Evolutionary conservation across 495 filamentous ascomycete species (phyloP).

Genomic region (Neurospora hispaniola): DNA sequence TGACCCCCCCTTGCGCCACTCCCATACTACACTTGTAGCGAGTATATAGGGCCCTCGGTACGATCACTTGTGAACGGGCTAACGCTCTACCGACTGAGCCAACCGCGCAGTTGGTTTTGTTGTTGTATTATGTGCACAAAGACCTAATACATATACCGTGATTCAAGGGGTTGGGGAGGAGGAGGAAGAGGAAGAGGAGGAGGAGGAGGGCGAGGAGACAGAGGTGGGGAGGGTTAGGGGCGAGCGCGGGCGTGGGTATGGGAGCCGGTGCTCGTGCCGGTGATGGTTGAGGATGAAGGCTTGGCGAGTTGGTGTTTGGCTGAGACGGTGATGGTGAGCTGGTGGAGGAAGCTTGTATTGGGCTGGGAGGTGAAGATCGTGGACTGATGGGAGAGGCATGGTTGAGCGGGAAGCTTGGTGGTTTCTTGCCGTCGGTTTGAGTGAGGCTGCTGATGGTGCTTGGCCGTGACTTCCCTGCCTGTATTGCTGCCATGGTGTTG

Average conservation of each 20-base stretch:
- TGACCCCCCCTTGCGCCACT: neutral
- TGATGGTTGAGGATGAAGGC: neutral
- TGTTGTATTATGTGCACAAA: neutral
- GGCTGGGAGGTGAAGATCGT: neutral
- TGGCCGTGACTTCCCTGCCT: neutral
- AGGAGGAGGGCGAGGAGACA: neutral
- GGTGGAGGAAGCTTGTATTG: neutral
- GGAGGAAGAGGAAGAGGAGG: neutral
- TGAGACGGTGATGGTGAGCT: neutral
- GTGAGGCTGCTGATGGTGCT: neutral
- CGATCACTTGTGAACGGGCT: neutral
- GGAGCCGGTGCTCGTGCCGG: neutral
- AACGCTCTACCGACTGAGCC: neutral
- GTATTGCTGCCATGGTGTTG: neutral
- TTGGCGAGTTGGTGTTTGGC: neutral
- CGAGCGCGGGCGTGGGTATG: neutral
- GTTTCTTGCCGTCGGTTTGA: neutral
- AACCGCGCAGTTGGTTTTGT: neutral
- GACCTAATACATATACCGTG: neutral
- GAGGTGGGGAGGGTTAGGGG: neutral
- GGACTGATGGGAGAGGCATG: neutral
- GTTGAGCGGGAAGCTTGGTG: neutral
- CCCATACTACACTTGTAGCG: neutral
- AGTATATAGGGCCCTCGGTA: neutral
- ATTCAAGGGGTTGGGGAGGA: neutral